Conservation (phyloP, 768 basidiomycete species). For the Suillus fuscotomentosus region DNA sequence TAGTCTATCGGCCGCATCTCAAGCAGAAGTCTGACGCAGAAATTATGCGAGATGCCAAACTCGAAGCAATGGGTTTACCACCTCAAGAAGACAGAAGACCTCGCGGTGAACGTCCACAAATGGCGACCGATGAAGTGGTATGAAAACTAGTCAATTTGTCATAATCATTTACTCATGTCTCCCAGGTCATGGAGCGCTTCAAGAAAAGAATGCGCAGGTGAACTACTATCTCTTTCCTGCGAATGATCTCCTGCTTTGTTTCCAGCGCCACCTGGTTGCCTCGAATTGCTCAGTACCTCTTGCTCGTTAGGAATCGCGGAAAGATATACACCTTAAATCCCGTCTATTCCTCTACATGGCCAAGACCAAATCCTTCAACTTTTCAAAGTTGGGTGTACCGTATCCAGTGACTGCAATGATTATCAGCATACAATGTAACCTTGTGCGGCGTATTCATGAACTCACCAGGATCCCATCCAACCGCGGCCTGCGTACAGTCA, state of each 20-base stretch:
- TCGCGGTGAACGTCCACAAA: slow-evolving; percentile 61
- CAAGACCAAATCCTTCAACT: slow-evolving; percentile 40
- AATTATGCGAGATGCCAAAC: slow-evolving; percentile 83
- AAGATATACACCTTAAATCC: neutral
- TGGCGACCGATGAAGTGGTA: slow-evolving; percentile 91
- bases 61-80: slow-evolving; percentile 80
- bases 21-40: slow-evolving; percentile 85
- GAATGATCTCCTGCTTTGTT: slow-evolving; percentile 2
- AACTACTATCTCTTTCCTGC: slow-evolving; percentile 12
- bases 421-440: slow-evolving; percentile 8
- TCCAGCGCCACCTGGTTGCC: neutral
- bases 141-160: slow-evolving; percentile 24
- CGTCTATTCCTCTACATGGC: neutral
- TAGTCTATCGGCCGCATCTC: slow-evolving; percentile 84
- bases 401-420: slow-evolving; percentile 46
- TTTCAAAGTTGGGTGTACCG: slow-evolving; percentile 53
- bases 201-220: slow-evolving; percentile 92
- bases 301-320: too few species aligned
- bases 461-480: slow-evolving; percentile 61
- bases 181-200: slow-evolving; percentile 94
- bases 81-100: slow-evolving; percentile 37
- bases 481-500: slow-evolving; percentile 37
- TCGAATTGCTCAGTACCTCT: neutral
- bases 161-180: slow-evolving; percentile 1
- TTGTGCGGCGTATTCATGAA: slow-evolving; percentile 16